Base-by-base conservation (phyloP, 2,329 filamentous ascomycete species). In the Neocucurbitaria cava region DNA sequence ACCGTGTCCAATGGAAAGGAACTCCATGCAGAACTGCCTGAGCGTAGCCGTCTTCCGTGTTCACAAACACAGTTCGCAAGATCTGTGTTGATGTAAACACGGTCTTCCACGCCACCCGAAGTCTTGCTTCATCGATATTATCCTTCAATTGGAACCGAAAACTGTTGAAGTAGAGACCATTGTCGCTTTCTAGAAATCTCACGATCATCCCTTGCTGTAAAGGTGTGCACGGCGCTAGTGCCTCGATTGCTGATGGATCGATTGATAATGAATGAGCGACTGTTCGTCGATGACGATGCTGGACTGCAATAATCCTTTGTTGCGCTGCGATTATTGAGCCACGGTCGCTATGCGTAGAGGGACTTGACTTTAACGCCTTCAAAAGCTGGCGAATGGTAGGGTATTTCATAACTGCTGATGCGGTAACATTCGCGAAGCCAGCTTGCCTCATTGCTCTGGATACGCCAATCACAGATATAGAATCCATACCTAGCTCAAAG, bases 161-260 rank as follows among this genome's bases (percentile, higher is more conserved):
- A 0, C 82, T 80, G 52, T 92, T 92, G 73, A 94, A 96, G 69
- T 97, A 97, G 0, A 89, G 76, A 0, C 82, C 79, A 0, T 78
- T 71, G 0, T 81, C 76, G 17, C 79, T 85, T 9, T 85, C 83
- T 33, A 89, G 71, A 21, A 87, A 88, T 44, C 87, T 84, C 5
- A 89, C 89, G 45, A 96, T 86, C 79, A 97, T 94, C 0, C 92
- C 93, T 70, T 94, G 87, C 68, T 97, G 93, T 1, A 96, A 78
- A 0, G 92, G 85, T 0, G 93, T 96, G 69, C 93, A 96, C 3
- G 92, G 93, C 0, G 86, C 86, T 46, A 96, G 85, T 53, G 85
- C 85, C 67, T 95, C 89, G 9, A 96, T 83, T 1, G 86, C 78
- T 5, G 76, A 68, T 1, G 78, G 72, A 0, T 78, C 65, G 1